These are phyloP conservation scores for Candida tropicalis DNA, from an alignment of 1,139 yeast species.

Conservation along the genomic window DNA sequence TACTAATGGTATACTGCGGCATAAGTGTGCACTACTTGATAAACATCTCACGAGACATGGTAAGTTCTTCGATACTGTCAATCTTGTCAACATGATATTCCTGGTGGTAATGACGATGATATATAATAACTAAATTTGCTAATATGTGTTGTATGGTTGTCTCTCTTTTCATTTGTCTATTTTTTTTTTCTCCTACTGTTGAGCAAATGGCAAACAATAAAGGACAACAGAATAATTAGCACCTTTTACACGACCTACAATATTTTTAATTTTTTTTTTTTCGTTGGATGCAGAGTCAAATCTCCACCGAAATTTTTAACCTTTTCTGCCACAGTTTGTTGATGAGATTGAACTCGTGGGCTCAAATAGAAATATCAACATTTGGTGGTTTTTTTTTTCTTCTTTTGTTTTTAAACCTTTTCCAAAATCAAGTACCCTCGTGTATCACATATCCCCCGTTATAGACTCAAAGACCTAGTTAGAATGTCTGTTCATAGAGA, in stretches of 20 bases:
- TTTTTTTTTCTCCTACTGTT: too few species aligned
- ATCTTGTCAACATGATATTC: conserved; percentile 1
- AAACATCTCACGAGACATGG: conserved; percentile 6
- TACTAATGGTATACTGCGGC: background rate
- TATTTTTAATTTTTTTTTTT: too few species aligned
- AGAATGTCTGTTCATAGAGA: conserved; percentile 45
- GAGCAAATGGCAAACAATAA: too few species aligned
- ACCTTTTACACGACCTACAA: background rate
- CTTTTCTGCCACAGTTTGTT: too few species aligned
- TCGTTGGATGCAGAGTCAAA: too few species aligned
- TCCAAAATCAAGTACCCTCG: background rate
- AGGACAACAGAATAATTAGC: background rate
- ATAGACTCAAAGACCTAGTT: conserved; percentile 1
- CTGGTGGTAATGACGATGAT: too few species aligned
- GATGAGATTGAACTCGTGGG: too few species aligned
- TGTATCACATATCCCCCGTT: background rate
- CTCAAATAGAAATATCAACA: too few species aligned
- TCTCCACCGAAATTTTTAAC: too few species aligned
- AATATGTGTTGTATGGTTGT: too few species aligned
- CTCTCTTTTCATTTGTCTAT: too few species aligned
- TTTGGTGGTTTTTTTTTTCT: background rate
- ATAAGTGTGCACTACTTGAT: background rate
- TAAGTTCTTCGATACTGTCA: background rate
- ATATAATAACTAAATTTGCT: too few species aligned
- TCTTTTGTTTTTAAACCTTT: background rate